Base-by-base conservation (phyloP, 768 basidiomycete genomes). In the Lactifluus subvellereus region DNA sequence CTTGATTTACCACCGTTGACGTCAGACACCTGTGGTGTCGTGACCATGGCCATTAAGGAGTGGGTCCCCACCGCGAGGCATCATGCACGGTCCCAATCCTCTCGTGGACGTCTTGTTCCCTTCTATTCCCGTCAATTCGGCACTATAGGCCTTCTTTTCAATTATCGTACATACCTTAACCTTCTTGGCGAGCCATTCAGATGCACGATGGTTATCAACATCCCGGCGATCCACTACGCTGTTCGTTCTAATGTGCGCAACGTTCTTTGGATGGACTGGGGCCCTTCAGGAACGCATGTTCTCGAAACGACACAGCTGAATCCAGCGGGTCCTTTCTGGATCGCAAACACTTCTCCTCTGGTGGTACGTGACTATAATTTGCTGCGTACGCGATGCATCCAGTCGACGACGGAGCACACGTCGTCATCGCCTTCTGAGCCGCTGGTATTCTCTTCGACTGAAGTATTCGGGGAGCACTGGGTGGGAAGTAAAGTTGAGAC, bases 91-190 rank as follows among this genome's bases (percentile, higher is more conserved):
- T 42, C 54, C 13, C 38, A 20, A 32, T 22, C 14, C 13, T 33
- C 54, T 30, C 54, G 30, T 11, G 11, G 42, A 13, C 48, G 32
- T 22, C 54, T 10, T 9, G 18, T 54, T 40, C 60, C 60, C 30
- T 61, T 61, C 30, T 37, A 33, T 14, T 55, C 60, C 47, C 40
- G 37, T 3, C 48, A 37, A 9, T 27, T 32, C 16, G 53, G 54
- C 27, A 55, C 60, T 27, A 49, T 61, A 14, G n/a, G 11, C 9
- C 60, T 61, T 37, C 35, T 32, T 32, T n/a, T 61, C 57, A 38
- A 30, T 32, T 58, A 58, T 40, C 20, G 18, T 33, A 30, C 35
- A 40, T 13, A 6, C 48, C 35, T 6, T 9, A 30, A 40, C 0
- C 4, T 14, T 4, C 2, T 9, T 38, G 14, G 33, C 4, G 16